phyloP scores from a whole-genome alignment of 371 early-diverging fungal species.

The Apophysomyces trapeziformis region DNA sequence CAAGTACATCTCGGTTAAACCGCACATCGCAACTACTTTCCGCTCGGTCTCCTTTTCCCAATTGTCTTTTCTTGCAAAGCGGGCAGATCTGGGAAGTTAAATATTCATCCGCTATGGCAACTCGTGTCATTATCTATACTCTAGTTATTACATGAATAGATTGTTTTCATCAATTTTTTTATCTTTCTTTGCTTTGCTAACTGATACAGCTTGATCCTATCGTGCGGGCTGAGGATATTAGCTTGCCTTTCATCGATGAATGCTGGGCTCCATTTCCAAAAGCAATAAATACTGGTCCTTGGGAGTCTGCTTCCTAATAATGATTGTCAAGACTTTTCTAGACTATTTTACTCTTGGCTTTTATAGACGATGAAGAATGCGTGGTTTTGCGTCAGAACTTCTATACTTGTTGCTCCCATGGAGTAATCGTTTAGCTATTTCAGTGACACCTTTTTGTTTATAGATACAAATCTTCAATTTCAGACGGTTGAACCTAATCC shows the following conservation, averaged over 20 bases:
- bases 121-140: too few species aligned
- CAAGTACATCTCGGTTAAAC: too few species aligned
- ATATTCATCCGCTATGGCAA: too few species aligned
- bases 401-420: conserved; percentile 11
- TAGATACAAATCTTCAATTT: conserved; percentile 9
- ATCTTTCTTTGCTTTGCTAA: not conserved
- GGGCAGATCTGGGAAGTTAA: too few species aligned
- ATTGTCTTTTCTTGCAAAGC: too few species aligned
- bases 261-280: not conserved
- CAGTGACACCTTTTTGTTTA: conserved; percentile 12
- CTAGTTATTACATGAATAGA: too few species aligned
- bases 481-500: conserved; percentile 7
- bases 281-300: not conserved
- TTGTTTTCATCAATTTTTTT: not conserved
- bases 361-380: not conserved
- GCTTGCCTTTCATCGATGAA: not conserved
- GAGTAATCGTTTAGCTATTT: conserved; percentile 8
- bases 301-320: not conserved
- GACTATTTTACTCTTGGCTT: not conserved
- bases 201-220: not conserved
- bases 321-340: not conserved
- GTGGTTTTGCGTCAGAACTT: not conserved
- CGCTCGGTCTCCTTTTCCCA: too few species aligned
- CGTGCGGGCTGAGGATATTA: not conserved
- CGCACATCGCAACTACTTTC: too few species aligned